Base-by-base conservation (phyloP, 495 filamentous ascomycete genomes). In the Astrothelium subdiscretum region DNA sequence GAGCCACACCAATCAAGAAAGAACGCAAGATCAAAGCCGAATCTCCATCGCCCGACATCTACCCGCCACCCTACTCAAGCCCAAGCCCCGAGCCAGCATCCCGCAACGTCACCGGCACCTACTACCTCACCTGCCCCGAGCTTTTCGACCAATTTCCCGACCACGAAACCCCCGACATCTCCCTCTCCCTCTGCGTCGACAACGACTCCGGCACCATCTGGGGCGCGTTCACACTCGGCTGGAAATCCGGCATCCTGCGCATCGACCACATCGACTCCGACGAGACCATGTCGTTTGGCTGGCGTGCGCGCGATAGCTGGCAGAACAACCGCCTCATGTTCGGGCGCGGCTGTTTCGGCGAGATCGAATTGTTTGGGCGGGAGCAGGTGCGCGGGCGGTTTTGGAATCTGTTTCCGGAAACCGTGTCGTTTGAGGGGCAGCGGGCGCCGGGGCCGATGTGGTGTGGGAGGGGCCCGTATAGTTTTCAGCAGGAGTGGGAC, bases 31-130 rank as follows among this genome's bases (percentile, higher is more conserved):
- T 66, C 43, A 70, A 73, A 48, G 60, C 62, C 62, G 61, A 66
- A 44, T 10, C 43, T 2, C 18, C 35, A 11, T 43, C 54, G 8
- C 35, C 66, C 63, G 57, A 63, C 58, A 43, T 51, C 59, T 58
- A 57, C 48, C 63, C 61, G 61, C 63, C 13, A 51, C 61, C 27
- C 57, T 48, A 24, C 54, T 26, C 51, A 11, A 29, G 58, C 43
- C 27, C 44, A 35, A 15, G 3, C 48, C 31, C 29, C 18, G 58
- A 58, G 10, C 62, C 67, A 6, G 42, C 59, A 2, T 66, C 67
- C 6, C 64, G n/a, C 62, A 59, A 64, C 15, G 67, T 81, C 4
- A 79, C 77, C 65, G 78, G 79, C 26, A 69, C 72, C 18, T 81
- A 81, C 69, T 60, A 66, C 20, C 63, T 81, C 27, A 58, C 31